Percentiles rank a stretch among this genome's conserved stretches.
Evolutionary conservation across 2,329 filamentous ascomycete genomes (phyloP).

Genomic region (Pseudogymnoascus sp.): DNA sequence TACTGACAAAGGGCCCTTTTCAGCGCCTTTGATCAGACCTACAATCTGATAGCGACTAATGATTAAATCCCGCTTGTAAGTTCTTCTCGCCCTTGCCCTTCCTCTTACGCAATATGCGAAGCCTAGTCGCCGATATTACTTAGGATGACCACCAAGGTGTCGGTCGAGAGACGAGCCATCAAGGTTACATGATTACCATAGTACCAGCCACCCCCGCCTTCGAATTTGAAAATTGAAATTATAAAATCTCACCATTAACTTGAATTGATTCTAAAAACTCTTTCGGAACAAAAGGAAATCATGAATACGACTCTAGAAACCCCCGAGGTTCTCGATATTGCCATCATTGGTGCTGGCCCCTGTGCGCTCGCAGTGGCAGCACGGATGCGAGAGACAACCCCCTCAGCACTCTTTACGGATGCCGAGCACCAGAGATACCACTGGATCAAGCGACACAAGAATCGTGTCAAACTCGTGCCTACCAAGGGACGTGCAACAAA

Average conservation of each 20-base stretch:
- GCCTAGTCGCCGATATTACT: neutral
- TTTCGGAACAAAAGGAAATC: slow-evolving; percentile 21
- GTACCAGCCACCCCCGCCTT: neutral
- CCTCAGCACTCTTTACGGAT: slow-evolving; percentile 73
- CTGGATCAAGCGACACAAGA: slow-evolving; percentile 44
- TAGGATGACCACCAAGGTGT: neutral
- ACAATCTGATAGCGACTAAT: no score
- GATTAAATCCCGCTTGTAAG: no score
- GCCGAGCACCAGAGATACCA: slow-evolving; percentile 75
- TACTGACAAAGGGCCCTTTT: no score
- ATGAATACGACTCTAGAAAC: neutral
- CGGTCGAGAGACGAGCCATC: neutral
- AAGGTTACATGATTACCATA: neutral
- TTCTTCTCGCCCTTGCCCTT: no score
- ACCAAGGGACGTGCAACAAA: slow-evolving; percentile 3
- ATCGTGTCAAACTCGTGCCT: neutral
- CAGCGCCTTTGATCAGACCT: no score
- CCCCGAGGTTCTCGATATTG: slow-evolving; percentile 47
- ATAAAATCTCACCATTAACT: slow-evolving; percentile 28
- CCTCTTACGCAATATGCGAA: neutral
- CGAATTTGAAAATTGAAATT: neutral
- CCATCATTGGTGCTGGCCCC: slow-evolving; percentile 58
- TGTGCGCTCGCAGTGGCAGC: slow-evolving; percentile 67
- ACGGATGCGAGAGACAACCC: slow-evolving; percentile 61
- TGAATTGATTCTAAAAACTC: neutral